Percentiles rank a stretch among this genome's conserved stretches.
Evolutionary conservation across 2,329 filamentous ascomycete genomes (phyloP).

Genomic region (Seiridium cupressi): DNA sequence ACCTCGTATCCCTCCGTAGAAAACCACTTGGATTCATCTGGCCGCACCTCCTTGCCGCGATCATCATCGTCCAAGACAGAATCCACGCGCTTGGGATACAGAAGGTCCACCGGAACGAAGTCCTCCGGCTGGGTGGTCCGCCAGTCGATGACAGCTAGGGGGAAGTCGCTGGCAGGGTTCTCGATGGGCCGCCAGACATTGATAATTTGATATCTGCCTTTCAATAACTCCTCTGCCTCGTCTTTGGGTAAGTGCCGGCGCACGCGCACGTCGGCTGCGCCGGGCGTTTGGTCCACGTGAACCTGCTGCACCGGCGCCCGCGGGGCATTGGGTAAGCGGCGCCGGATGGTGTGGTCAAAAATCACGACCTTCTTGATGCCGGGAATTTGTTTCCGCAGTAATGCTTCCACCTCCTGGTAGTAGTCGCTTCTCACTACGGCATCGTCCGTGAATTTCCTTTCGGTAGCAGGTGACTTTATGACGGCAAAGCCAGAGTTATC

Average conservation of each 20-base stretch:
- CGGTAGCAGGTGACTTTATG: conserved; percentile 47
- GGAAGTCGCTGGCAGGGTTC: conserved; percentile 59
- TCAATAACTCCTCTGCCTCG: conserved; percentile 56
- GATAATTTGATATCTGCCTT: conserved; percentile 63
- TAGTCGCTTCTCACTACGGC: conserved; percentile 52
- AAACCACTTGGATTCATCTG: conserved; percentile 12
- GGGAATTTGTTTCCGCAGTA: conserved; percentile 53
- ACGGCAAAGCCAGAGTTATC: conserved; percentile 60
- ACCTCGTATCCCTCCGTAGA: conserved; percentile 61
- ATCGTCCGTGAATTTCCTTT: conserved; percentile 56
- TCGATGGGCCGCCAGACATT: conserved; percentile 71
- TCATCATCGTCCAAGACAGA: neutral
- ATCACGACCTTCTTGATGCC: conserved; percentile 62
- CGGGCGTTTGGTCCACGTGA: conserved; percentile 70
- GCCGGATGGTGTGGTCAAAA: conserved; percentile 71
- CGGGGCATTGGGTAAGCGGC: conserved; percentile 49
- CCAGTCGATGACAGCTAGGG: conserved; percentile 65
- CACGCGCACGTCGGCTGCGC: conserved; percentile 59
- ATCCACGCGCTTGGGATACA: conserved; percentile 52
- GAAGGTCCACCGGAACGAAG: conserved; percentile 58
- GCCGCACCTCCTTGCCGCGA: conserved; percentile 8
- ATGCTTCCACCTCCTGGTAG: conserved; percentile 59
- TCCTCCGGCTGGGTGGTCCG: conserved; percentile 55
- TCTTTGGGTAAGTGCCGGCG: conserved; percentile 53
- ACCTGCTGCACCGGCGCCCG: conserved; percentile 68